Conservation (phyloP, 2,329 filamentous ascomycete species). For the Cladosporium sp. region DNA sequence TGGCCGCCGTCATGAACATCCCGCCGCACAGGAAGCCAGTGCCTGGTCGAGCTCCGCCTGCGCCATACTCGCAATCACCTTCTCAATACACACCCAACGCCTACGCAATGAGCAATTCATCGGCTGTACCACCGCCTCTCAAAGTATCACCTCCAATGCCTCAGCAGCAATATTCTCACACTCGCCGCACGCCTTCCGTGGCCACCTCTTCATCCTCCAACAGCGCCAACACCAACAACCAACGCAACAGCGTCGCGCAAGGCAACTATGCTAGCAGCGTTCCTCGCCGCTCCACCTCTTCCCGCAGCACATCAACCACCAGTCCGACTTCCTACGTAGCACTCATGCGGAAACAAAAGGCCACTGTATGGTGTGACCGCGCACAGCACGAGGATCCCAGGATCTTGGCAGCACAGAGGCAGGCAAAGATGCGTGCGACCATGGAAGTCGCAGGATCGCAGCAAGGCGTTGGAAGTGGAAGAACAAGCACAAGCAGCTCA, state of each 20-base stretch:
- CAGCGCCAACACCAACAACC: conserved; percentile 41
- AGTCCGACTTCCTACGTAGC: conserved; percentile 81
- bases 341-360: conserved; percentile 93
- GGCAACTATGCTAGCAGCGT: conserved; percentile 11
- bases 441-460: conserved; percentile 70
- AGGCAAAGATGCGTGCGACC: conserved; percentile 80
- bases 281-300: conserved; percentile 70
- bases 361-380: conserved; percentile 96
- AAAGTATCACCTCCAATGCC: conserved; percentile 10
- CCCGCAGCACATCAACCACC: conserved; percentile 58
- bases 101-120: not conserved
- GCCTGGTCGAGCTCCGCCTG: conserved; percentile 6
- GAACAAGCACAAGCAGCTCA: conserved; percentile 30
- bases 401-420: conserved; percentile 73
- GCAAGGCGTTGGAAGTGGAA: conserved; percentile 25
- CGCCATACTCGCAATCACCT: conserved; percentile 6
- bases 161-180: conserved; percentile 4
- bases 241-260: conserved; percentile 38
- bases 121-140: conserved; percentile 2
- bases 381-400: conserved; percentile 88
- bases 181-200: conserved; percentile 58
- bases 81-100: conserved; percentile 2
- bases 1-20: conserved; percentile 14
- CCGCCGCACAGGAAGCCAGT: conserved; percentile 11
- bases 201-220: conserved; percentile 68